Conservation (phyloP, 148 eudicot species). For the Vaccinium corymbosum region DNA sequence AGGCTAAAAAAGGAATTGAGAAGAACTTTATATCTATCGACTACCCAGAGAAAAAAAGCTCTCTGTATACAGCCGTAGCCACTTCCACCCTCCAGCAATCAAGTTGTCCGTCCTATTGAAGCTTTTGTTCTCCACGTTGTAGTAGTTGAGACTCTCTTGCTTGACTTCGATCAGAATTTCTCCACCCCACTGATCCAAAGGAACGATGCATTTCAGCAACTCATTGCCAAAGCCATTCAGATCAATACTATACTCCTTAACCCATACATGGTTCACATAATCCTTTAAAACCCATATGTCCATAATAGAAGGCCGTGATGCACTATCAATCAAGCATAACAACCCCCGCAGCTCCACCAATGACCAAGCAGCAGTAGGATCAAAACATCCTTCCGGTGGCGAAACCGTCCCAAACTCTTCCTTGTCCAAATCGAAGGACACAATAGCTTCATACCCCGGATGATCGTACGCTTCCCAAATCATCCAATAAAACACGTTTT, state of each 20-base stretch:
- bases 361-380: conserved; percentile 17
- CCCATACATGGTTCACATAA: conserved; percentile 15
- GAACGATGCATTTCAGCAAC: conserved; percentile 9
- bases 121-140: conserved; percentile 20
- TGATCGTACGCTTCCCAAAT: conserved; percentile 22
- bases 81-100: conserved; percentile 15
- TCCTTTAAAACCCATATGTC: conserved; percentile 26
- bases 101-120: conserved; percentile 18
- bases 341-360: conserved; percentile 22
- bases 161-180: conserved; percentile 14
- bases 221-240: conserved; percentile 9
- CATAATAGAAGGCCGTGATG: conserved; percentile 12
- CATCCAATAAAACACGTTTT: conserved; percentile 23
- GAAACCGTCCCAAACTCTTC: conserved; percentile 19
- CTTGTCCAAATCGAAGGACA: conserved; percentile 19
- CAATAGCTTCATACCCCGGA: conserved; percentile 16
- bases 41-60: conserved; percentile 22
- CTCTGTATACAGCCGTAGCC: conserved; percentile 22
- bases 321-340: conserved; percentile 18
- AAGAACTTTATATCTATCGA: background rate
- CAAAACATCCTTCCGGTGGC: conserved; percentile 22
- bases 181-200: conserved; percentile 20
- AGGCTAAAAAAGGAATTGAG: background rate
- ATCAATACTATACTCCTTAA: conserved; percentile 23
- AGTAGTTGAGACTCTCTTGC: conserved; percentile 10